Percentiles rank a stretch among this genome's conserved stretches.
Conservation (phyloP, 2,329 filamentous ascomycete genomes). For the Tympanopsis confertula region DNA sequence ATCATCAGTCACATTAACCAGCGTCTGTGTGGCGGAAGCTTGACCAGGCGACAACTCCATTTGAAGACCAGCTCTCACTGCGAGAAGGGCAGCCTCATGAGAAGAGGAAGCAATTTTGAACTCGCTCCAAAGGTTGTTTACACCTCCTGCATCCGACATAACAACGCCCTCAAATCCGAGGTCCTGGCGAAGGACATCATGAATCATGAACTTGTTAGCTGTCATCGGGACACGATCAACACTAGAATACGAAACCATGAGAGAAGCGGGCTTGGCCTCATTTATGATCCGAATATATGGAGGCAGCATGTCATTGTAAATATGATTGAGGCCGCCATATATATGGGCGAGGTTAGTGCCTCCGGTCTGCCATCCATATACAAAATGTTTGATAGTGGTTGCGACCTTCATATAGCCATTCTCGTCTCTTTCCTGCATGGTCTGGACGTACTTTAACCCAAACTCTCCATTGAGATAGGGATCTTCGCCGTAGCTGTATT, state of each 20-base stretch:
- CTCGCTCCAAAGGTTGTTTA: constrained; percentile 13
- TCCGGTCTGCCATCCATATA: constrained; percentile 17
- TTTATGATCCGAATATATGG: constrained; percentile 15
- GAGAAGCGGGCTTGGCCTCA: constrained; percentile 12
- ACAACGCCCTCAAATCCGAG: constrained; percentile 18
- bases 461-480: constrained; percentile 16
- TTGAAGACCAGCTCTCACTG: constrained; percentile 13
- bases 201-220: constrained; percentile 17
- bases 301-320: constrained; percentile 17
- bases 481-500: constrained; percentile 17
- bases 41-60: constrained; percentile 14
- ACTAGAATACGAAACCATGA: constrained; percentile 19
- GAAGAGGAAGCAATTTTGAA: constrained; percentile 14
- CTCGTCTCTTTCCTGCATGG: constrained; percentile 19
- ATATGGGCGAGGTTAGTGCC: constrained; percentile 20
- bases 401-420: constrained; percentile 18
- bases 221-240: constrained; percentile 17
- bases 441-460: constrained; percentile 17
- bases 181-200: constrained; percentile 11
- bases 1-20: constrained; percentile 9
- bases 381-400: constrained; percentile 22
- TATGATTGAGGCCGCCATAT: constrained; percentile 18
- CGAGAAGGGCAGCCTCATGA: constrained; percentile 12
- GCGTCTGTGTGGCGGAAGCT: constrained; percentile 10
- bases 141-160: constrained; percentile 18